Base-by-base conservation (phyloP, 495 filamentous ascomycete genomes). In the Penicillium samsonianum region DNA sequence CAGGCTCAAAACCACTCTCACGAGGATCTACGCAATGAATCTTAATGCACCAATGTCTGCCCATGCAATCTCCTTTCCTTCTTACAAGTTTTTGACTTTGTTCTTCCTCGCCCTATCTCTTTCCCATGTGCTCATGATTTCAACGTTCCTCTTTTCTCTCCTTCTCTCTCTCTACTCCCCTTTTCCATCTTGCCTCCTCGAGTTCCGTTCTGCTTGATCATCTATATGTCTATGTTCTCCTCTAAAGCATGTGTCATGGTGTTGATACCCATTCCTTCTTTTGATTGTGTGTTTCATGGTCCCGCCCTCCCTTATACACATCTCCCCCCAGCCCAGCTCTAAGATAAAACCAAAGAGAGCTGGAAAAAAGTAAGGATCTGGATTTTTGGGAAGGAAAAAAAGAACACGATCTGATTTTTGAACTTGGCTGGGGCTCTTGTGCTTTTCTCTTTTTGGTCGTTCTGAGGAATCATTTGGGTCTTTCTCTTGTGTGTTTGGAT, bases 191-290 rank as follows among this genome's bases (percentile, higher is more conserved):
- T 45, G 45, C 26, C 33, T 57, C 38, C 44, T 38, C 33, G 48
- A 33, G 28, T 46, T 59, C 22, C 43, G 30, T 63, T 50, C 41
- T 48, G n/a, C 35, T 52, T 47, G 62, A 66, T 67, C 52, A 63
- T 37, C 28, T 57, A 37, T 64, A 44, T 64, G 45, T 60, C 58
- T 30, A 58, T 60, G 42, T 68, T 60, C 49, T 58, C 56, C 46
- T 57, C 14, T 14, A 67, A 71, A 76, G 72, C 74, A 76, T 79
- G 72, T 72, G 57, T 72, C 70, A 73, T 71, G 73, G 75, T 79
- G 73, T 78, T 77, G 77, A 78, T 79, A 78, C 75, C 75, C 77
- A 75, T 65, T 55, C 47, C 48, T 53, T 61, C 50, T 53, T 60
- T 61, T 58, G 33, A 33, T 53, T 57, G 40, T 65, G 50, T 63